Percentiles rank a stretch among this genome's conserved stretches.
Conservation (phyloP, 805 yeast genomes). For the Dipodascopsis tothii region DNA sequence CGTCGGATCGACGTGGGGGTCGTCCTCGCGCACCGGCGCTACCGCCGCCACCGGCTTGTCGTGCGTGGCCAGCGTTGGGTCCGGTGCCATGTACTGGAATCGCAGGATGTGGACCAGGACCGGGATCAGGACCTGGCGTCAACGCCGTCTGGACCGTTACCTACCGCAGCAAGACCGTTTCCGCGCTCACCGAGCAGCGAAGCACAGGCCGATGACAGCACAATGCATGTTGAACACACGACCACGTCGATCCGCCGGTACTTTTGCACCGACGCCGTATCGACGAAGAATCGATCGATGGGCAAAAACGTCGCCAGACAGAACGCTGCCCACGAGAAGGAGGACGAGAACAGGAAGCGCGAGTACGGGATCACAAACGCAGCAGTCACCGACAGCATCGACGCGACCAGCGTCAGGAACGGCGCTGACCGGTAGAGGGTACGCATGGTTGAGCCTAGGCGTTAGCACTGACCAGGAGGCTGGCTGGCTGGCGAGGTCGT, state of each 20-base stretch:
- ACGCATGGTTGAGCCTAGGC: background rate
- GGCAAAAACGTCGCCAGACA: constrained; percentile 16
- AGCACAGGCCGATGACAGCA: constrained; percentile 18
- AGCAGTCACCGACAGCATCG: constrained; percentile 17
- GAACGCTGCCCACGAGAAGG: constrained; percentile 22
- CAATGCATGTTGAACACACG: constrained; percentile 20
- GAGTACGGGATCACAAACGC: constrained; percentile 20
- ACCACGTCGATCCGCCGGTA: constrained; percentile 22
- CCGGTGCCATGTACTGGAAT: constrained; percentile 18
- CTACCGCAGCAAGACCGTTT: constrained; percentile 18
- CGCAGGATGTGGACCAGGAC: constrained; percentile 20
- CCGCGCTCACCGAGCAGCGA: constrained; percentile 23
- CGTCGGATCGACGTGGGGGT: background rate
- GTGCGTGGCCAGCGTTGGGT: background rate
- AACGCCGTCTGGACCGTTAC: background rate
- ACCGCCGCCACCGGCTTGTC: background rate
- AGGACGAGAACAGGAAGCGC: constrained; percentile 20
- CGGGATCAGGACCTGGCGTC: constrained; percentile 15
- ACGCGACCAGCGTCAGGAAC: constrained; percentile 20
- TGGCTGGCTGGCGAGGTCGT: no score
- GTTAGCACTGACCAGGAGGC: no score
- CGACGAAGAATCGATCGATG: constrained; percentile 14
- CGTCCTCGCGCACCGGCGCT: no score
- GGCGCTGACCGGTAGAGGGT: constrained; percentile 15
- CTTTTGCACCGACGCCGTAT: constrained; percentile 7